Percentiles rank a stretch among this genome's conserved stretches.
These are phyloP conservation scores for Scedosporium aurantiacum DNA, from an alignment of 2,329 filamentous ascomycete species.

Conservation along the genomic window DNA sequence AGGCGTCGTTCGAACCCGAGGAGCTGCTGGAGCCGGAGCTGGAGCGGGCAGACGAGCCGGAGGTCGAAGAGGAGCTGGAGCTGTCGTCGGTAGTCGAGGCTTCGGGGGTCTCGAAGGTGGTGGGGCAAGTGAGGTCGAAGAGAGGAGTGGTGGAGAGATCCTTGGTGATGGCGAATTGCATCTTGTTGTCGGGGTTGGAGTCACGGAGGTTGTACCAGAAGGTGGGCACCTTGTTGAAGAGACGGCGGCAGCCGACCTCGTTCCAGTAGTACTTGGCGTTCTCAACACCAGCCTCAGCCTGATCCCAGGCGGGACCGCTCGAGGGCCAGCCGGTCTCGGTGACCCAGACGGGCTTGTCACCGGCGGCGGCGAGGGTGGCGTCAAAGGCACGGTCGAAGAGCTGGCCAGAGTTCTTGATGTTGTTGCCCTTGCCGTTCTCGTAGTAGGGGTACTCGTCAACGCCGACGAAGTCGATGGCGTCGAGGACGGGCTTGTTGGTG, in stretches of 20 bases:
- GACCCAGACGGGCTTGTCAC: slow-evolving; percentile 67
- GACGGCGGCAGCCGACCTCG: slow-evolving; percentile 56
- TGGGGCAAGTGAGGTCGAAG: slow-evolving; percentile 51
- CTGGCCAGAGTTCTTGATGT: slow-evolving; percentile 49
- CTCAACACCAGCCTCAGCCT: slow-evolving; percentile 48
- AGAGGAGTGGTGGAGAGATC: slow-evolving; percentile 43
- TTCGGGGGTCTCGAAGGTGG: slow-evolving; percentile 11
- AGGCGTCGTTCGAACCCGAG: not conserved
- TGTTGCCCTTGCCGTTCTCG: slow-evolving; percentile 57
- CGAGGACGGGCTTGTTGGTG: slow-evolving; percentile 59
- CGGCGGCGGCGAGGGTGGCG: slow-evolving; percentile 45
- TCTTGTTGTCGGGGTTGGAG: slow-evolving; percentile 43
- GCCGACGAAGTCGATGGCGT: slow-evolving; percentile 66
- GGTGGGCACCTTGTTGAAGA: slow-evolving; percentile 52
- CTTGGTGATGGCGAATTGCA: slow-evolving; percentile 61
- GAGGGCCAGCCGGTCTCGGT: slow-evolving; percentile 90
- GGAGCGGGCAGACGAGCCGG: not conserved
- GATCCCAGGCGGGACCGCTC: slow-evolving; percentile 49
- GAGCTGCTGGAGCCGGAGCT: not conserved
- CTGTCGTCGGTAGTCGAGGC: not conserved
- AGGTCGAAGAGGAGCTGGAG: not conserved
- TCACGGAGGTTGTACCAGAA: slow-evolving; percentile 77
- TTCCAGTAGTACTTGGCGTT: slow-evolving; percentile 75
- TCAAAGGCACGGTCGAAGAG: slow-evolving; percentile 62
- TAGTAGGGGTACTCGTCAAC: slow-evolving; percentile 83